Conservation (phyloP, 2,329 filamentous ascomycete genomes). For the Paracorniculantispora psalliotae region DNA sequence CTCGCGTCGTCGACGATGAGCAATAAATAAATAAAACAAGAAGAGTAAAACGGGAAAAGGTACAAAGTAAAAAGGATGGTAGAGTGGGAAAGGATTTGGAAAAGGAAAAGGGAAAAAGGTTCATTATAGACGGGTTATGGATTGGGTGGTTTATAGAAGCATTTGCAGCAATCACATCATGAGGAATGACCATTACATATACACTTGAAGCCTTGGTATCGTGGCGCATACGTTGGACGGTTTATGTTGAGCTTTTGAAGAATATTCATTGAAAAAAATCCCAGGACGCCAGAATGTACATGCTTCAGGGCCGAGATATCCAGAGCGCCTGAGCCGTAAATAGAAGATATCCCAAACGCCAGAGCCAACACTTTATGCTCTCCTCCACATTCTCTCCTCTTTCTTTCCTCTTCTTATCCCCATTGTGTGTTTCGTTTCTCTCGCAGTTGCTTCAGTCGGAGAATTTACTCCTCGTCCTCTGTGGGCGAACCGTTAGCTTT, state of each 20-base stretch:
- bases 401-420: background rate
- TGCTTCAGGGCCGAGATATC: background rate
- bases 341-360: constrained; percentile 9
- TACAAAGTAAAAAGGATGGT: too few species aligned
- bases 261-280: background rate
- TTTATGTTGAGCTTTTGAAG: too few species aligned
- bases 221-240: too few species aligned
- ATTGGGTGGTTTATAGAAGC: constrained; percentile 1
- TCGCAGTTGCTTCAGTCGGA: background rate
- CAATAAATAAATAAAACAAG: background rate
- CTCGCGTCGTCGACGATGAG: constrained; percentile 50
- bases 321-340: background rate
- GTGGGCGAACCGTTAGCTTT: background rate
- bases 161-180: background rate
- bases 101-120: background rate
- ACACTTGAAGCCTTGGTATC: too few species aligned
- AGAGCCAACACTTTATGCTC: background rate
- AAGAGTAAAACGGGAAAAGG: background rate
- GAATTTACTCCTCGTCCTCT: constrained; percentile 6
- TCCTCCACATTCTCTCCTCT: background rate
- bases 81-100: too few species aligned
- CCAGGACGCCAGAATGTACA: background rate
- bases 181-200: background rate
- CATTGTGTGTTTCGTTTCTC: background rate
- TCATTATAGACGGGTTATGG: background rate